Conservation (phyloP, 1,284 basidiomycete genomes). For the Cystobasidium slooffiae region DNA sequence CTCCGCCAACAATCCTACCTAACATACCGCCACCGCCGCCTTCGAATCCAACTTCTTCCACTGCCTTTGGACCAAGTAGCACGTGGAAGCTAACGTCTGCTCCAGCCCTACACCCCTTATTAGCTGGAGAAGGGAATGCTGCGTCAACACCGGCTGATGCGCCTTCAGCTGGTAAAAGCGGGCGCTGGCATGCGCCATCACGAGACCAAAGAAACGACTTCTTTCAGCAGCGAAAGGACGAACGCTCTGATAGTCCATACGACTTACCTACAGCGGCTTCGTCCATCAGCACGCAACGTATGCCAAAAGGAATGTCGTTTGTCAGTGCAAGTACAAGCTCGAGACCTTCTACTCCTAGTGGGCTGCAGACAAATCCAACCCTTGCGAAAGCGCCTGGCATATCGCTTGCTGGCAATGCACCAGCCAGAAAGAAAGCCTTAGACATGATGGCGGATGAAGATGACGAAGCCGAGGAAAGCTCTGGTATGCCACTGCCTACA, state of each 20-base stretch:
- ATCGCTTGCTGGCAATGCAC: constrained; percentile 3
- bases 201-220: constrained; percentile 24
- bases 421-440: constrained; percentile 25
- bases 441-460: constrained; percentile 37
- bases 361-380: neutral
- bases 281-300: constrained; percentile 21
- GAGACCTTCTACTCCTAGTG: neutral
- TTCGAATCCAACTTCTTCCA: neutral
- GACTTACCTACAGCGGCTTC: constrained; percentile 30
- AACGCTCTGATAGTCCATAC: constrained; percentile 11
- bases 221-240: neutral
- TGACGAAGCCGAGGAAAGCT: constrained; percentile 8
- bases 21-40: neutral
- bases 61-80: constrained; percentile 1
- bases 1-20: constrained; percentile 4
- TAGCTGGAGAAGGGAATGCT: neutral
- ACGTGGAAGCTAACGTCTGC: constrained; percentile 20
- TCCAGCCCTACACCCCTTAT: constrained; percentile 27
- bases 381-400: neutral
- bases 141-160: neutral
- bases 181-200: neutral
- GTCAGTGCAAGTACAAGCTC: constrained; percentile 7
- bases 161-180: neutral
- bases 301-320: constrained; percentile 36
- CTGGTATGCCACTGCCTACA: constrained; percentile 28